Evolutionary conservation across 345 rosid genomes (phyloP), one percentile per base, ranked within the genome.

Genomic region (Eucalyptus curtisii): DNA sequence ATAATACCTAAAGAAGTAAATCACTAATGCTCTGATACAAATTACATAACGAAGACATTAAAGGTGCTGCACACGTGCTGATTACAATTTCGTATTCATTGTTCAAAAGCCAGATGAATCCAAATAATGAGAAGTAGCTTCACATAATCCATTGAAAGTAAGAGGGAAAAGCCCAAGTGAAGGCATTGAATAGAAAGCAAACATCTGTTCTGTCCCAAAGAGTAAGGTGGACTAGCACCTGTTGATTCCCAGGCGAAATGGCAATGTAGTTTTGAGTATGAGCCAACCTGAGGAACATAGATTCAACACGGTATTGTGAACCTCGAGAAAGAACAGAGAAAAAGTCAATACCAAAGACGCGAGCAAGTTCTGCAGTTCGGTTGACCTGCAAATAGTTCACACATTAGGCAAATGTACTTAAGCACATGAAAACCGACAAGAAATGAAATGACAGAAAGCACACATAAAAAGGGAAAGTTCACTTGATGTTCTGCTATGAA

Each of bases 261-360:
- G 98, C 98, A 90, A 97, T 94, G 93, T 96, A 97, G 91, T 97
- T 97, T 91, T 97, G 98, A 24, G 99, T 92, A 89, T 96, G 99
- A 87, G 99, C 99, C 93, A 97, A 92, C 93, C 99, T 94, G 87
- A 97, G 93, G 91, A 97, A 89, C 99, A 97, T 97, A 86, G 99
- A 97, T 93, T 97, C 99, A 87, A 97, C 99, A 88, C 99, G 98
- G 88, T 95, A 97, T 76, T 97, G 99, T 25, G 99, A 97, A 88
- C 99, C 99, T 90, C 99, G 96, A 90, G 99, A 97, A 59, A 96
- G 98, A 92, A 97, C 99, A 88, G 99, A 97, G 92, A 97, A 97
- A 93, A 97, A 97, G 84, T 97, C 99, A 25, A 97, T 97, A 88
- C 99, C 99, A 89, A 96, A 97, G 88, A 97, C 94, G 79, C 99